Percentiles rank a stretch among this genome's conserved stretches.
Evolutionary conservation across 2,329 filamentous ascomycete genomes (phyloP).

Genomic region (Sporothrix phasma): DNA sequence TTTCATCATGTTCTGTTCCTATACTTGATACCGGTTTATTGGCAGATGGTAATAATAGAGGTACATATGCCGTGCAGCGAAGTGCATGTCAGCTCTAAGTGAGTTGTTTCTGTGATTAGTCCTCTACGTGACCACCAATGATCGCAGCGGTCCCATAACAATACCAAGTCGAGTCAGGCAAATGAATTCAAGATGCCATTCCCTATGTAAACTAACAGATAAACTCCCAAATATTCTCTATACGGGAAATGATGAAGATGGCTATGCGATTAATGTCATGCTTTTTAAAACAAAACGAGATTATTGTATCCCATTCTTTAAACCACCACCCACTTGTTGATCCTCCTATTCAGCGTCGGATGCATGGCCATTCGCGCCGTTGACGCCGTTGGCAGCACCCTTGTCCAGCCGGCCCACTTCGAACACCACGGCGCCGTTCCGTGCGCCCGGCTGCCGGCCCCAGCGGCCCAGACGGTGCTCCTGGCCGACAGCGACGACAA

Average conservation of each 20-base stretch:
- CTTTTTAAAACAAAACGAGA: neutral
- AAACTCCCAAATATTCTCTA: neutral
- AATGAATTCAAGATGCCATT: neutral
- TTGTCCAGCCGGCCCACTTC: conserved; percentile 44
- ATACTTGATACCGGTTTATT: no score
- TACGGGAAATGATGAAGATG: conserved; percentile 1
- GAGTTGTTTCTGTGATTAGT: no score
- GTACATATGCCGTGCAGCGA: no score
- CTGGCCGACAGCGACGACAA: conserved; percentile 78
- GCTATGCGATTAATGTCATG: conserved; percentile 11
- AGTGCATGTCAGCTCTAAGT: no score
- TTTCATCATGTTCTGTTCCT: no score
- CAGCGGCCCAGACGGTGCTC: conserved; percentile 80
- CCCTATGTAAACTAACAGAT: neutral
- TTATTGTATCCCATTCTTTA: neutral
- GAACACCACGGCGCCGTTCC: conserved; percentile 81
- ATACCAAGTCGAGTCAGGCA: no score
- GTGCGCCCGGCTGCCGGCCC: conserved; percentile 54
- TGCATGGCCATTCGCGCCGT: conserved; percentile 9
- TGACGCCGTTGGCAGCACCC: neutral
- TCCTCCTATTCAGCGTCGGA: conserved; percentile 15
- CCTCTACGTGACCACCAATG: no score
- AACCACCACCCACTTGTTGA: conserved; percentile 5
- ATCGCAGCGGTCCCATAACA: no score
- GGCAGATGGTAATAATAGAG: no score